These are phyloP conservation scores for Mortierella polycephala DNA, from an alignment of 371 early-diverging fungal species.

Conservation along the genomic window DNA sequence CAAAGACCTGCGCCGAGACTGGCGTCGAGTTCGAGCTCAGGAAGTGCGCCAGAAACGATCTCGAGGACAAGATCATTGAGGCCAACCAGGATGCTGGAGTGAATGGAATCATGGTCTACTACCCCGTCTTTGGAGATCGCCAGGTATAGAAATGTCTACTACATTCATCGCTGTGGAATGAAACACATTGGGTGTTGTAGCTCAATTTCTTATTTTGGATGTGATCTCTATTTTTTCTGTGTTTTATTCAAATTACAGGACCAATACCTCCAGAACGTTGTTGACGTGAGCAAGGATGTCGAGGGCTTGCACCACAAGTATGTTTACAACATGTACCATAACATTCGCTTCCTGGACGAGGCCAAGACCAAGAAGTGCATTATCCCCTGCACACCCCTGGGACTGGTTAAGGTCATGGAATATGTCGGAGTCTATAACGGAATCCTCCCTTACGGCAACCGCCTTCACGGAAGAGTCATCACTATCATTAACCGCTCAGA, in stretches of 20 bases:
- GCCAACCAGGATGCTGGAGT: slow-evolving; percentile 88
- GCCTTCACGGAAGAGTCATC: slow-evolving; percentile 93
- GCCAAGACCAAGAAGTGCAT: slow-evolving; percentile 89
- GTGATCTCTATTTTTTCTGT: slow-evolving; percentile 4
- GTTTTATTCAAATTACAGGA: slow-evolving; percentile 64
- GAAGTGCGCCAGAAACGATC: slow-evolving; percentile 79
- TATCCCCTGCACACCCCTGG: slow-evolving; percentile 96
- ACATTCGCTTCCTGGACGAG: slow-evolving; percentile 90
- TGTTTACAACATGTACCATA: slow-evolving; percentile 95
- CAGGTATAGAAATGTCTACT: slow-evolving; percentile 62
- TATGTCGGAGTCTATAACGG: slow-evolving; percentile 93
- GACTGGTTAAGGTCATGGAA: slow-evolving; percentile 94
- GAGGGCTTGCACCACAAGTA: slow-evolving; percentile 96
- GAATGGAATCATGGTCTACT: slow-evolving; percentile 95
- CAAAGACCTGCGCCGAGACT: slow-evolving; percentile 90
- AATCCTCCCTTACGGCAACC: slow-evolving; percentile 91
- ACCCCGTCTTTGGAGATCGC: slow-evolving; percentile 93
- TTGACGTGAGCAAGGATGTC: slow-evolving; percentile 91
- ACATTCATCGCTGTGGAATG: too few relatives aligned
- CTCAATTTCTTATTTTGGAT: too few relatives aligned
- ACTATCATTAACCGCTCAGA: slow-evolving; percentile 96
- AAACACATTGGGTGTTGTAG: too few relatives aligned
- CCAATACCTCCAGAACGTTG: slow-evolving; percentile 91
- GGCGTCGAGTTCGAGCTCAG: slow-evolving; percentile 93
- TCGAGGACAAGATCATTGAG: slow-evolving; percentile 86